Conservation (phyloP, 2,329 filamentous ascomycete species). For the Phyllosticta capitalensis region DNA sequence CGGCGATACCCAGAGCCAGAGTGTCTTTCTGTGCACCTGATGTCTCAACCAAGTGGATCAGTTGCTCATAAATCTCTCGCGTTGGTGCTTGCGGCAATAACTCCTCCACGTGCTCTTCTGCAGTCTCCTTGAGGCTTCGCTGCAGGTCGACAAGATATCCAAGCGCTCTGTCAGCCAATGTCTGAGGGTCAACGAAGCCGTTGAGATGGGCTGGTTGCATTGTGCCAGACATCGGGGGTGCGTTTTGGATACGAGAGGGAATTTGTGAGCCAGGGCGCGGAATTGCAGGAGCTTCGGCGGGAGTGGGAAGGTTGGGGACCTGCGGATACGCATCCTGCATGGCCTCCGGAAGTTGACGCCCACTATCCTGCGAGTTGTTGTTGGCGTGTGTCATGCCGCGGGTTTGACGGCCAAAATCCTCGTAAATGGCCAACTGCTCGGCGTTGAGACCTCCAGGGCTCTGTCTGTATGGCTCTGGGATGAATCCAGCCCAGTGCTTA, state of each 20-base stretch:
- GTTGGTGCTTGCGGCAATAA: slow-evolving; percentile 45
- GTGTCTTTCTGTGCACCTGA: slow-evolving; percentile 46
- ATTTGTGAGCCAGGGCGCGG: slow-evolving; percentile 48
- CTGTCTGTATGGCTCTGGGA: slow-evolving; percentile 87
- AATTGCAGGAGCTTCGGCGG: slow-evolving; percentile 52
- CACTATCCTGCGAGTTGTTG: slow-evolving; percentile 50
- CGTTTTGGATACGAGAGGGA: slow-evolving; percentile 35
- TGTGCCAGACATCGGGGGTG: slow-evolving; percentile 22
- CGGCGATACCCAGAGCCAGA: slow-evolving; percentile 45
- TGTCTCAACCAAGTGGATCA: slow-evolving; percentile 43
- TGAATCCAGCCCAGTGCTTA: slow-evolving; percentile 86
- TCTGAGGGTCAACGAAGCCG: slow-evolving; percentile 49
- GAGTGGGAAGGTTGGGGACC: slow-evolving; percentile 53
- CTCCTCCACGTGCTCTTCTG: slow-evolving; percentile 50
- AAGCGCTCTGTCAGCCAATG: slow-evolving; percentile 44
- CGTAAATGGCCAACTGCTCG: slow-evolving; percentile 91
- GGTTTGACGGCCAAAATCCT: slow-evolving; percentile 85
- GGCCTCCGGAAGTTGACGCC: slow-evolving; percentile 52
- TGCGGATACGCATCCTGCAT: slow-evolving; percentile 51
- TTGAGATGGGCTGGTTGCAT: slow-evolving; percentile 44
- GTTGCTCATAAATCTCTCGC: slow-evolving; percentile 49
- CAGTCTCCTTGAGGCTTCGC: slow-evolving; percentile 45
- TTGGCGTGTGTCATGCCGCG: slow-evolving; percentile 50
- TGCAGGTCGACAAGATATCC: slow-evolving; percentile 48
- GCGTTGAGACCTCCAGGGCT: slow-evolving; percentile 73